phyloP scores from a whole-genome alignment of 345 rosid genomes.

The Bruguiera gymnorhiza region DNA sequence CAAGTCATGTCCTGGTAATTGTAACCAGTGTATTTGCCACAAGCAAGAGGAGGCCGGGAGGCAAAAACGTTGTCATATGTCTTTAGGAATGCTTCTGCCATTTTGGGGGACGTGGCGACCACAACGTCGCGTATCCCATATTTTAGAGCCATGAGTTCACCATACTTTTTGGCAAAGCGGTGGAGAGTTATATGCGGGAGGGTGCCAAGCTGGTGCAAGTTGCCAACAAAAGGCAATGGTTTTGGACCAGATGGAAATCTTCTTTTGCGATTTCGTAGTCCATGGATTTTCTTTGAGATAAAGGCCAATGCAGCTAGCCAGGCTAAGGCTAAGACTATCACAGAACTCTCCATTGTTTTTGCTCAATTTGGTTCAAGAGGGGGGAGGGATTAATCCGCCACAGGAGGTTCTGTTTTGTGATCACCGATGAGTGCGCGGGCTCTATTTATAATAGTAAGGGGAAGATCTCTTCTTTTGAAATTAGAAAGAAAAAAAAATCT shows the following conservation, averaged over 20 bases:
- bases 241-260: not conserved
- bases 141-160: not conserved
- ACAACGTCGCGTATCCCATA: not conserved
- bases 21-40: conserved; percentile 30
- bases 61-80: conserved; percentile 29
- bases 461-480: no score
- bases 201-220: not conserved
- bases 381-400: no score
- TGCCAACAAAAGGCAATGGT: not conserved
- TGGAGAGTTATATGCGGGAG: not conserved
- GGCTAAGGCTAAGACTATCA: no score
- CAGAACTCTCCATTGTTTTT: no score
- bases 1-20: conserved; percentile 27
- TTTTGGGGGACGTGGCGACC: conserved; percentile 24
- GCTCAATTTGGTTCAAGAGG: no score
- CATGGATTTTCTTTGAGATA: not conserved
- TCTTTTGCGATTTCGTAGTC: not conserved
- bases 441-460: no score
- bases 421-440: no score
- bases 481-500: no score
- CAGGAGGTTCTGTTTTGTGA: no score
- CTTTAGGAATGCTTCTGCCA: conserved; percentile 27
- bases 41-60: conserved; percentile 27
- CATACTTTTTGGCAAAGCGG: not conserved
- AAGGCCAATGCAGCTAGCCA: no score